phyloP scores from a whole-genome alignment of 345 rosid species.

The Laguncularia racemosa region DNA sequence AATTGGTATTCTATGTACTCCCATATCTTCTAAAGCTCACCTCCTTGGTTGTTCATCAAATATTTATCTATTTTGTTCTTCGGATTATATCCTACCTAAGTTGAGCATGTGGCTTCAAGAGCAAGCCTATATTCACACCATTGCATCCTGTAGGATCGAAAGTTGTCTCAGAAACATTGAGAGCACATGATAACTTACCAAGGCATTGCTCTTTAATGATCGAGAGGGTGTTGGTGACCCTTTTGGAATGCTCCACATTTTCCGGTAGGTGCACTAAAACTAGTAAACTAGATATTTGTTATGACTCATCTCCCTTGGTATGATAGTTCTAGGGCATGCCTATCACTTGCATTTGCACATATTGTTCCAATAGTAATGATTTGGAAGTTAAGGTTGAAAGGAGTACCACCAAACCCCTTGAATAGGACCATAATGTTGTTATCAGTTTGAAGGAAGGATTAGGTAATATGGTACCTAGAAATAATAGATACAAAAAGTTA shows the following conservation, averaged over 20 bases:
- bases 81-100: no score
- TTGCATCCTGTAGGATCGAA: conserved; percentile 21
- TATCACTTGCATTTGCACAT: conserved; percentile 24
- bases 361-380: conserved; percentile 21
- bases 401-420: conserved; percentile 44
- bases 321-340: conserved; percentile 19
- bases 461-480: conserved; percentile 25
- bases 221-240: conserved; percentile 6
- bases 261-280: conserved; percentile 32
- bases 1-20: no score
- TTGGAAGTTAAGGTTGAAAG: conserved; percentile 17
- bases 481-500: background rate
- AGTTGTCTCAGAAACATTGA: conserved; percentile 14
- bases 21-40: no score
- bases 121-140: conserved; percentile 10
- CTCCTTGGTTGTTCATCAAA: no score
- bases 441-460: conserved; percentile 12
- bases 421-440: conserved; percentile 27
- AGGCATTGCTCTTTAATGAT: conserved; percentile 20
- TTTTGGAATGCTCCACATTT: conserved; percentile 17
- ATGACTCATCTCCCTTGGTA: conserved; percentile 23
- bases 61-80: no score
- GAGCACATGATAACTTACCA: conserved; percentile 18
- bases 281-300: conserved; percentile 26
- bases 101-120: conserved; percentile 24